Evolutionary conservation across 805 yeast species (phyloP), one percentile per base, ranked within the genome.

Genomic region (Ogataea populi-albae): DNA sequence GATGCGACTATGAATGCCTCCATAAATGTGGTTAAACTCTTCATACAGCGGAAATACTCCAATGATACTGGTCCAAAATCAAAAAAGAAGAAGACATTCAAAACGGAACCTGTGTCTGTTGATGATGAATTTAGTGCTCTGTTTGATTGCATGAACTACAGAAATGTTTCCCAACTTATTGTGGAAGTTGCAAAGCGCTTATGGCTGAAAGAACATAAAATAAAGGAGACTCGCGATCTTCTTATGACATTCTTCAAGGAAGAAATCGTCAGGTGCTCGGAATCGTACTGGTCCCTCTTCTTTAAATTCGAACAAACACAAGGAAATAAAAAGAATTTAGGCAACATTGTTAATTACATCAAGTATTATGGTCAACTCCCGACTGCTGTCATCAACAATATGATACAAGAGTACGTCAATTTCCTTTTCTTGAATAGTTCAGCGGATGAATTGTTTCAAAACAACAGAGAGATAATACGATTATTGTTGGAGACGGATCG

Each of bases 221-320:
- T 52, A 17, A 48, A 51, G 26, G 34, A 28, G 2, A 47, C 61
- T 1, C 41, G 66, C 30, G 56, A 49, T 10, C 28, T 54, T 4
- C 41, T 57, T n/a, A 40, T 50, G 23, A 32, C 44, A 2, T 52
- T 45, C 26, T 57, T 51, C 37, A 51, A 53, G 24, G 45, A 65
- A 21, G 44, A 51, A 1, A 49, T 59, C 3, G 49, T 79, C 10
- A 58, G 58, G 28, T 49, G 60, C 5, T 71, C 77, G 1, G 56
- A 57, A 4, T 48, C 66, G 15, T 83, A 79, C 47, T 82, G 88
- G 88, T 51, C 57, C 8, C 67, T 69, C 25, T 77, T 61, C 41
- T 68, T 81, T 41, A 72, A 74, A 30, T 77, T 72, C 47, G 82
- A 80, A 42, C 67, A 65, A 16, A 35, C 47, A 1, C 64, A 64